Conservation (phyloP, 345 rosid species). For the Schrenkiella parvula region DNA sequence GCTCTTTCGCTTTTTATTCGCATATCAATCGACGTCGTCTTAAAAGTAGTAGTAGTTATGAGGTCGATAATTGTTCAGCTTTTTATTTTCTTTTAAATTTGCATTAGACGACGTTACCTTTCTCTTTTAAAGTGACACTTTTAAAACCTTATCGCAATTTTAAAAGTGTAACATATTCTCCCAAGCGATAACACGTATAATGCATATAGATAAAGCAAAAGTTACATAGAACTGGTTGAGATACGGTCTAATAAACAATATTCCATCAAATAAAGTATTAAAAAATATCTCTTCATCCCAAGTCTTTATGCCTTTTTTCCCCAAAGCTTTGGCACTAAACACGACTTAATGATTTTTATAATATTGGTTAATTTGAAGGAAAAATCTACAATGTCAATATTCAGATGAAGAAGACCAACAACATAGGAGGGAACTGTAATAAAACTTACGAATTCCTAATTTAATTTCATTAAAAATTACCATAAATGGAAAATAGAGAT, state of each 20-base stretch:
- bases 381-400: background rate
- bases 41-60: background rate
- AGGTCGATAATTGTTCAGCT: constrained; percentile 6
- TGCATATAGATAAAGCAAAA: constrained; percentile 25
- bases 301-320: background rate
- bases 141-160: constrained; percentile 17
- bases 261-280: constrained; percentile 1
- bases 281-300: background rate
- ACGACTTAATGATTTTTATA: background rate
- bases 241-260: background rate
- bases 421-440: background rate
- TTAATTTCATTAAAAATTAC: background rate
- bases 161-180: constrained; percentile 5
- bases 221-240: background rate
- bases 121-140: background rate
- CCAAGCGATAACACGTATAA: constrained; percentile 11
- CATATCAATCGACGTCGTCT: constrained; percentile 7
- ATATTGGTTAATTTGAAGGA: background rate
- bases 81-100: background rate
- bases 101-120: constrained; percentile 3
- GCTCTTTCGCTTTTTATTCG: constrained; percentile 25
- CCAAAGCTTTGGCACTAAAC: constrained; percentile 22
- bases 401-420: background rate
- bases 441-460: background rate
- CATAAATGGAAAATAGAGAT: background rate